Base-by-base conservation (phyloP, 768 basidiomycete genomes). In the Lactarius pseudohatsudake region DNA sequence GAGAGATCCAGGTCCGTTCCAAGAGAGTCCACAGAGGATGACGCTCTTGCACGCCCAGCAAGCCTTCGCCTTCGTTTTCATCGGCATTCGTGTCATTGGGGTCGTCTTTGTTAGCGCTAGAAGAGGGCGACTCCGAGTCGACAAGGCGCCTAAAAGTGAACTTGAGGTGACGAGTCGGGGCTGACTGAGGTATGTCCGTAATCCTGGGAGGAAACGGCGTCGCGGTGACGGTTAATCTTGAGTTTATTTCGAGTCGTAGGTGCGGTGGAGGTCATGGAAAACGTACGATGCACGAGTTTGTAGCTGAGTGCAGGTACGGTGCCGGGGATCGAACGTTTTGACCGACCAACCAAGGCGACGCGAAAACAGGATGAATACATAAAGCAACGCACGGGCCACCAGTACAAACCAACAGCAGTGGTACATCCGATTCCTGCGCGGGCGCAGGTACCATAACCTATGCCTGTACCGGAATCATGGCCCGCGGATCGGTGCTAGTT, bases 1-100 rank as follows among this genome's bases (percentile, higher is more conserved):
- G 88, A 87, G 40, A 86, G 76, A 72, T 91, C 89, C 64, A 90
- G 83, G 65, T 91, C 86, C 58, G 88, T 86, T 90, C 90, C 91
- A 16, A 74, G 71, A 32, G 72, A 64, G 26, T 50, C 60, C 34
- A 50, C 58, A 53, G 43, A 57, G 8, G 67, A 38, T 20, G 41
- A 15, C 5, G 34, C 22, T 30, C 26, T 47, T 43, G 47, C 26
- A 38, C 16, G 22, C 11, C 43, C 57, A 4, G 38, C 11, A 10
- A 34, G 60, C 13, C 67, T 30, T 50, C 59, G 38, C 32, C n/a
- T 18, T 62, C 64, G 13, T 43, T 65, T 26, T 70, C 64, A 40
- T 69, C 67, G 3, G 59, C 57, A 34, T 47, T 69, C 22, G 63
- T 50, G 1, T 69, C 69, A 47, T 53, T 64, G 30, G 15, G 54